These are phyloP conservation scores for Lactarius trivialis DNA, from an alignment of 768 basidiomycete genomes.

Conservation along the genomic window DNA sequence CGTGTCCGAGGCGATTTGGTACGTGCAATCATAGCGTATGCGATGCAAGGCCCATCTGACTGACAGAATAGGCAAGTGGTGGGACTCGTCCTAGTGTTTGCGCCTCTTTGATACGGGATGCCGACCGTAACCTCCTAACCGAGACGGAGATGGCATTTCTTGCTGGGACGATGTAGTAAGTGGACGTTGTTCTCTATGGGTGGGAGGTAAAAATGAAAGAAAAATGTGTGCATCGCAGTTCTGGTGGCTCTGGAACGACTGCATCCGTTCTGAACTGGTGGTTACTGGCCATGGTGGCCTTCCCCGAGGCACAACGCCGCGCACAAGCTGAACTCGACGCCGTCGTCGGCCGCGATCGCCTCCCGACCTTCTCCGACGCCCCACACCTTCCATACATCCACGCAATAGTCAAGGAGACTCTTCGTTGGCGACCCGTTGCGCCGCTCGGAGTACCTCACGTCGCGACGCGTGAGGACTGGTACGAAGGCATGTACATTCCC, in stretches of 20 bases:
- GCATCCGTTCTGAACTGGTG: constrained; percentile 8
- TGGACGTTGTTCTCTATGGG: not conserved
- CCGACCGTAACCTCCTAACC: not conserved
- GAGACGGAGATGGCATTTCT: constrained; percentile 9
- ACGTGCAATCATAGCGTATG: not conserved
- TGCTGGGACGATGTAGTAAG: constrained; percentile 1
- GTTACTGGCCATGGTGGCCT: constrained; percentile 19
- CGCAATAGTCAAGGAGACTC: constrained; percentile 20
- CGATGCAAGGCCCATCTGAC: not conserved
- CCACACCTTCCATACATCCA: constrained; percentile 19
- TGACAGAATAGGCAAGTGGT: not conserved
- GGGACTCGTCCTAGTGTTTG: constrained; percentile 4
- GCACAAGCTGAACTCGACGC: constrained; percentile 23
- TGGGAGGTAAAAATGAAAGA: not conserved
- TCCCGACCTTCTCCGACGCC: constrained; percentile 20
- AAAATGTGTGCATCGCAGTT: not conserved
- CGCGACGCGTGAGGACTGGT: constrained; percentile 27
- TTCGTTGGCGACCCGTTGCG: constrained; percentile 5
- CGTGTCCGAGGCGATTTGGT: constrained; percentile 8
- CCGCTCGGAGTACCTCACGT: not conserved
- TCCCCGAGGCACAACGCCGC: constrained; percentile 16
- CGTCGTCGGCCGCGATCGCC: constrained; percentile 17
- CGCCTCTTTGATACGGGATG: not conserved
- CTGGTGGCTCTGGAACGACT: constrained; percentile 11
- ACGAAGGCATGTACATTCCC: constrained; percentile 30